Conservation (phyloP, 2,329 filamentous ascomycete species). For the Colletotrichum liaoningense region DNA sequence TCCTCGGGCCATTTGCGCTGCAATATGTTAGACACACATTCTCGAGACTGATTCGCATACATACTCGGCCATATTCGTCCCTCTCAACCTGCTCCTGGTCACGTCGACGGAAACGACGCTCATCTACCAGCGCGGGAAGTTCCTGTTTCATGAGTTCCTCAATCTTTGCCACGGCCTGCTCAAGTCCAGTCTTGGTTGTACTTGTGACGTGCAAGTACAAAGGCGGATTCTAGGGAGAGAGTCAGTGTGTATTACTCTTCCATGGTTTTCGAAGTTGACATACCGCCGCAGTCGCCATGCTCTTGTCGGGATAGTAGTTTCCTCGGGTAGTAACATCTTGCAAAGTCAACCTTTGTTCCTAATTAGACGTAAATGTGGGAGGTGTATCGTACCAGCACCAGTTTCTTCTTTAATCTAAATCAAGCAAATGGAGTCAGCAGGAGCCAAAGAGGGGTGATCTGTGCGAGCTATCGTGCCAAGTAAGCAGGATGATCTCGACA, state of each 20-base stretch:
- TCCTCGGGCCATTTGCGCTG: slow-evolving; percentile 99
- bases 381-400: slow-evolving; percentile 94
- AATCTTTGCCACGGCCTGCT: slow-evolving; percentile 87
- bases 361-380: slow-evolving; percentile 59
- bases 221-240: slow-evolving; percentile 79
- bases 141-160: slow-evolving; percentile 97
- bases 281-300: slow-evolving; percentile 93
- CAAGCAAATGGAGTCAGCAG: slow-evolving; percentile 92
- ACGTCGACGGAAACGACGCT: slow-evolving; percentile 87
- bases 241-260: slow-evolving; percentile 11
- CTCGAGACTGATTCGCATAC: slow-evolving; percentile 40
- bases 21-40: slow-evolving; percentile 31
- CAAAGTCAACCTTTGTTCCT: slow-evolving; percentile 68
- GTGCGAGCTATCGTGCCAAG: slow-evolving; percentile 73
- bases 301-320: slow-evolving; percentile 97
- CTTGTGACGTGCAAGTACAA: slow-evolving; percentile 96
- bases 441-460: slow-evolving; percentile 79
- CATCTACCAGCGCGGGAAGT: slow-evolving; percentile 93
- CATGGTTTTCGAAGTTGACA: slow-evolving; percentile 48
- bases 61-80: slow-evolving; percentile 89
- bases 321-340: slow-evolving; percentile 98
- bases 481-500: slow-evolving; percentile 77
- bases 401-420: slow-evolving; percentile 99
- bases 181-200: slow-evolving; percentile 90
- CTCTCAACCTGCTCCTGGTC: slow-evolving; percentile 86